These are phyloP conservation scores for Begonia masoniana DNA, from an alignment of 306 rosid genomes.

Conservation along the genomic window DNA sequence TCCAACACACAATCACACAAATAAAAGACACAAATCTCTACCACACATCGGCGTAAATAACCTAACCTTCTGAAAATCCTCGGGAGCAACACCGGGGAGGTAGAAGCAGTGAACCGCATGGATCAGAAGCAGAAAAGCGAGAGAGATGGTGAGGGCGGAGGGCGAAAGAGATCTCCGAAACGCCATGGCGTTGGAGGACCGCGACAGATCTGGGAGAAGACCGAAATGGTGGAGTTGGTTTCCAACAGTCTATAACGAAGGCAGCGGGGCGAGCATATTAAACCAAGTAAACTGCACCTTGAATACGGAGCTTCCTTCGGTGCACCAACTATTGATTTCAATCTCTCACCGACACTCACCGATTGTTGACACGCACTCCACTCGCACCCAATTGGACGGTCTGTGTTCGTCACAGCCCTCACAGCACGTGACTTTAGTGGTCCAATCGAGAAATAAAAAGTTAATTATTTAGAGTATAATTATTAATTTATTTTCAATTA, in stretches of 20 bases:
- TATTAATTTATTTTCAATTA: too few species aligned
- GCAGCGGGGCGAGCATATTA: neutral
- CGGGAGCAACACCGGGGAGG: conserved; percentile 94
- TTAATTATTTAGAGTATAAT: too few species aligned
- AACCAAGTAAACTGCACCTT: too few species aligned
- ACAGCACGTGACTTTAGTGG: too few species aligned
- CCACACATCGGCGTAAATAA: neutral
- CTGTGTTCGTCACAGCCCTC: too few species aligned
- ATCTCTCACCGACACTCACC: too few species aligned
- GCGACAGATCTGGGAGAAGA: neutral
- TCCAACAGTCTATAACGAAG: neutral
- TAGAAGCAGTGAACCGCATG: conserved; percentile 55
- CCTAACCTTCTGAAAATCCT: conserved; percentile 66
- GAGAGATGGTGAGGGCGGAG: conserved; percentile 15
- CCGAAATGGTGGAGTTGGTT: conserved; percentile 1
- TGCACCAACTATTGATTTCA: too few species aligned
- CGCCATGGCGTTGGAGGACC: conserved; percentile 49
- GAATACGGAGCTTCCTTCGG: too few species aligned
- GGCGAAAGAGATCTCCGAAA: conserved; percentile 40
- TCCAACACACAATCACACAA: conserved; percentile 2
- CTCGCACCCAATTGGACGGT: too few species aligned
- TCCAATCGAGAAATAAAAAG: too few species aligned
- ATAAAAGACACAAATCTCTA: neutral
- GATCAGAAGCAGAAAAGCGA: conserved; percentile 38
- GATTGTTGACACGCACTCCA: too few species aligned